phyloP scores from a whole-genome alignment of 148 eudicot genomes.

The Fagopyrum tataricum region DNA sequence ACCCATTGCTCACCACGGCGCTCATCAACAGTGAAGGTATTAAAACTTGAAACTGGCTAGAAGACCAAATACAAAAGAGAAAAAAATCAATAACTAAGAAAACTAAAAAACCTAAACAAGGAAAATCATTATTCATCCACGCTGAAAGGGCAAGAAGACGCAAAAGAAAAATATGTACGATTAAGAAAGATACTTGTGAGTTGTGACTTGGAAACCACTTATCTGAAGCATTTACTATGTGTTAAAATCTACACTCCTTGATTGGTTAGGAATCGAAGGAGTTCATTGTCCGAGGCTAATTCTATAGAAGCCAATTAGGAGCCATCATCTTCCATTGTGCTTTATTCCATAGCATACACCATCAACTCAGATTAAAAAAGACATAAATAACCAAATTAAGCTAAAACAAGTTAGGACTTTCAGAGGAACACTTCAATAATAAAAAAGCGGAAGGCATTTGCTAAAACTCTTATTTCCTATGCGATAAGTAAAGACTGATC shows the following conservation, averaged over 20 bases:
- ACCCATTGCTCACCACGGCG: slow-evolving; percentile 56
- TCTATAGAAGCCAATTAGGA: not conserved
- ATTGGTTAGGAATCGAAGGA: not conserved
- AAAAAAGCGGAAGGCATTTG: not conserved
- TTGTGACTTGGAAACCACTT: not conserved
- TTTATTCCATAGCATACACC: not conserved
- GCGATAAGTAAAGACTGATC: not conserved
- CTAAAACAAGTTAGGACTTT: not conserved
- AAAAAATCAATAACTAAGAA: not conserved
- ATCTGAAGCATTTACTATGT: not conserved
- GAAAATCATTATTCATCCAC: not conserved
- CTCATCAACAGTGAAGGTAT: slow-evolving; percentile 47
- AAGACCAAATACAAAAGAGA: slow-evolving; percentile 11
- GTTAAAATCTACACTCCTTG: not conserved
- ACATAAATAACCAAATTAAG: not conserved
- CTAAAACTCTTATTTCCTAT: not conserved
- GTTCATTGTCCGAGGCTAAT: not conserved
- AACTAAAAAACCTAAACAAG: not conserved
- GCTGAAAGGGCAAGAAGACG: not conserved
- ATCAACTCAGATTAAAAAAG: not conserved
- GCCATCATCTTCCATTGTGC: not conserved
- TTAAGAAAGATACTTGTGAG: not conserved
- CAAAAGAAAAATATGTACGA: not conserved
- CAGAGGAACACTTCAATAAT: not conserved
- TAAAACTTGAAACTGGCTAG: slow-evolving; percentile 45